Evolutionary conservation across 208 protist genomes (phyloP), one percentile per base, ranked within the genome.

Genomic region (Leishmania gerbilli): DNA sequence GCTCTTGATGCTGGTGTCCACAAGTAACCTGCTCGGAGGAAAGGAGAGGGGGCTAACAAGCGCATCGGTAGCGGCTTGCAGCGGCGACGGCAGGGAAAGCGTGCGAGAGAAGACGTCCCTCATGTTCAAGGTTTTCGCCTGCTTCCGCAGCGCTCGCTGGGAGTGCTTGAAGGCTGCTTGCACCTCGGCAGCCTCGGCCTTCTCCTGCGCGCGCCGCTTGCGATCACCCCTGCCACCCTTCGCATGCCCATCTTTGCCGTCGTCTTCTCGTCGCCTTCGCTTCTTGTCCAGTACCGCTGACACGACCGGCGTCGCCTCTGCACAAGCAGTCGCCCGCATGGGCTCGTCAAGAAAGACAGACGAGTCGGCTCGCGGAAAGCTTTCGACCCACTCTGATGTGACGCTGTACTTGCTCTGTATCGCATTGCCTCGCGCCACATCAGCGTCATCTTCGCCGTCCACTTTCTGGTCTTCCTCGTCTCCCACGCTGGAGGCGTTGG

Each of bases 111-210:
- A 86, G 56, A 95, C 75, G 42, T 97, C 91, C 53, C 89, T 89
- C 79, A 97, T 90, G 69, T 80, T 94, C 9, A 97, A 62, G 47
- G 83, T 81, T 76, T 86, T 84, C 11, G 88, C 92, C 74, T 95
- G 92, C 56, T 91, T 91, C 7, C 92, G 87, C n/a, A 97, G 85
- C 1, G 83, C 79, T 40, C 88, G 86, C 82, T 97, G 92, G 2
- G 91, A 95, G 62, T 86, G 89, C 47, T 87, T 85, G 81, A 95
- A 96, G 17, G 89, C 87, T 1, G 75, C 76, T 31, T 88, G 71
- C 24, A 84, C 55, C 40, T 84, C 81, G 42, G 92, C 86, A 47
- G 80, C 84, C 2, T 71, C 84, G 6, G 64, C 74, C 49, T 82
- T 91, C 64, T 79, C 75, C n/a, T 71, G 67, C 51, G 76, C 58